Evolutionary conservation across 495 filamentous ascomycete genomes (phyloP), one percentile per base, ranked within the genome.

Genomic region (Bombardia bombarda): DNA sequence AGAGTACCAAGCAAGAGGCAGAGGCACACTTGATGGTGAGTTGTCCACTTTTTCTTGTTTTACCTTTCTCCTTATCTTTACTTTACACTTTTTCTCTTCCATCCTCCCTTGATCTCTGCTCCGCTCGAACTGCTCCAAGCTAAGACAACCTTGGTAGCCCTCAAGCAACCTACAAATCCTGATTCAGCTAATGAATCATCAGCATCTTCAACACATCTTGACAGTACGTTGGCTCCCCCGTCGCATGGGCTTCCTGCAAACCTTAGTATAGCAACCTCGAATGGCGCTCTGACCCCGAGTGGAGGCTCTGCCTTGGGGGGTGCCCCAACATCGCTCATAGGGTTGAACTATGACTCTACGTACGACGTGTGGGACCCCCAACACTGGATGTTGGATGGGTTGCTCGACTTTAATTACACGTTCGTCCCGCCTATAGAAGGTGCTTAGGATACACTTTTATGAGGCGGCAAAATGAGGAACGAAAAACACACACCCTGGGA

Each of bases 291-390:
- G 30, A 72, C 70, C 13, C 70, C 70, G 8, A 66, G 62, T 20
- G 63, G 51, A 22, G 56, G 65, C 3, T 68, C 61, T 45, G 63
- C 56, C 17, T 52, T 74, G n/a, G 54, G 63, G 47, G 52, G 65
- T 19, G 38, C 38, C 56, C 50, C 63, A 66, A 35, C 66, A 57
- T 48, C 72, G 45, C 60, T 70, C 37, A 38, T 72, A 24, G 52
- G 57, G 6, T 53, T 64, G 36, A 60, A 65, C 58, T 78, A 82
- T 60, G 71, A 80, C 50, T 75, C 80, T 53, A 82, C 77, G 43
- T 87, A 86, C 61, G 86, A 90, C 53, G 81, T 89, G 32, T 93
- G 88, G 57, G 89, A 95, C 66, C 85, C 88, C 1, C 66, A 94
- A 54, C 85, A 87, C 59, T 94, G 89, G 88, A 82, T 90, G 68